phyloP scores from a whole-genome alignment of 495 filamentous ascomycete species.

The Penicillium cinerascens region DNA sequence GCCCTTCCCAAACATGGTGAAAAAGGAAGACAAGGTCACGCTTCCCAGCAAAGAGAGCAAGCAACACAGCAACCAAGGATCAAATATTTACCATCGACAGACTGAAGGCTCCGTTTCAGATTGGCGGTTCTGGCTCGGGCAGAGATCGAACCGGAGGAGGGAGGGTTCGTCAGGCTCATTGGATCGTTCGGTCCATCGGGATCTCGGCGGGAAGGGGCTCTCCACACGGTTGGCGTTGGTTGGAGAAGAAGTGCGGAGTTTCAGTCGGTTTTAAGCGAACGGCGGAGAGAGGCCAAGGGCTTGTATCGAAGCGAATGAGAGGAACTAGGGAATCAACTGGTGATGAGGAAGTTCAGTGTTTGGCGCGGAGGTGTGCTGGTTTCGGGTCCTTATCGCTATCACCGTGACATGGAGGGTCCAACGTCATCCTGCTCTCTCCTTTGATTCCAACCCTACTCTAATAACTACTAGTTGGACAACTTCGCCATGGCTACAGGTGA shows the following conservation, averaged over 20 bases:
- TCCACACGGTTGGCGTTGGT: slow-evolving; percentile 4
- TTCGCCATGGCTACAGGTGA: slow-evolving; percentile 20
- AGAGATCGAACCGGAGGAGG: slow-evolving; percentile 51
- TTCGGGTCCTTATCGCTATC: not conserved
- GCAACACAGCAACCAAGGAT: slow-evolving; percentile 18
- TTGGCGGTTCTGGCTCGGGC: slow-evolving; percentile 40
- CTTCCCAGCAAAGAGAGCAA: slow-evolving; percentile 10
- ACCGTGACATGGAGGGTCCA: not conserved
- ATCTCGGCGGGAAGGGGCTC: not conserved
- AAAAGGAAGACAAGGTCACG: slow-evolving; percentile 20
- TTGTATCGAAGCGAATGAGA: not conserved
- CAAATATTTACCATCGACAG: slow-evolving; percentile 68
- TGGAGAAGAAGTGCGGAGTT: not conserved
- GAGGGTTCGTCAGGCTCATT: slow-evolving; percentile 56
- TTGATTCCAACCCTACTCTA: not conserved
- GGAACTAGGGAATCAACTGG: not conserved
- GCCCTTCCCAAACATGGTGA: slow-evolving; percentile 43
- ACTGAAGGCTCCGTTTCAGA: slow-evolving; percentile 70
- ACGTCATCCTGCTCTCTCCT: not conserved
- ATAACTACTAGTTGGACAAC: not conserved
- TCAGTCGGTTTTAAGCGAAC: not conserved
- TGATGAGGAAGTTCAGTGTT: not conserved
- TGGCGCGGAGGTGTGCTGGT: not conserved
- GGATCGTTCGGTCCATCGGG: slow-evolving; percentile 16
- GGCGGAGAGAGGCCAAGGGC: not conserved